Evolutionary conservation across 2,329 filamentous ascomycete species (phyloP).

Genomic region (Aureobasidium lini): DNA sequence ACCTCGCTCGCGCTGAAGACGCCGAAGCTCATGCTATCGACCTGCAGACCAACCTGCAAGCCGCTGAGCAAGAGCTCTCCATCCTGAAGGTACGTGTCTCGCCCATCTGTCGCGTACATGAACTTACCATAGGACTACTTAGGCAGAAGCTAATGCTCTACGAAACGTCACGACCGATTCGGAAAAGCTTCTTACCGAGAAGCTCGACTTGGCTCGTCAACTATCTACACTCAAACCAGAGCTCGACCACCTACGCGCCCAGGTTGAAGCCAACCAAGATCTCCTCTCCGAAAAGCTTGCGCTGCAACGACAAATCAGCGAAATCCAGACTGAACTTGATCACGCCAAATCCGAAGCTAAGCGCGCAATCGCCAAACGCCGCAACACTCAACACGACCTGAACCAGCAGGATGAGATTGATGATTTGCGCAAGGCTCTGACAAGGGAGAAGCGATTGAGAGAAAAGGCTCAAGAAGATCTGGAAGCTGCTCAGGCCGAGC

Average conservation of each 20-base stretch:
- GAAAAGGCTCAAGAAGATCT: constrained; percentile 33
- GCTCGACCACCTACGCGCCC: constrained; percentile 53
- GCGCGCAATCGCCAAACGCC: constrained; percentile 46
- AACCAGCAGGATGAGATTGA: constrained; percentile 34
- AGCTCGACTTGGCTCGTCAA: constrained; percentile 54
- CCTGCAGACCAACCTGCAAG: constrained; percentile 44
- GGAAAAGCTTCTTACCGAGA: constrained; percentile 60
- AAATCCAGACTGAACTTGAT: constrained; percentile 72
- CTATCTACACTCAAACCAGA: constrained; percentile 53
- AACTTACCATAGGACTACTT: background rate
- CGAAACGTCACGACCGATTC: constrained; percentile 61
- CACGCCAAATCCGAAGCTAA: constrained; percentile 67
- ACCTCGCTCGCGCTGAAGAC: constrained; percentile 40
- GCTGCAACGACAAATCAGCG: constrained; percentile 68
- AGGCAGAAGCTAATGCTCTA: constrained; percentile 67
- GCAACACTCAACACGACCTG: constrained; percentile 43
- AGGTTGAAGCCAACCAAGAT: constrained; percentile 55
- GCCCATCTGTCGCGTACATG: background rate
- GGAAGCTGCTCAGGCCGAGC: constrained; percentile 26
- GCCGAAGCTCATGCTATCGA: constrained; percentile 38
- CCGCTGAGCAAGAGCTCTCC: constrained; percentile 47
- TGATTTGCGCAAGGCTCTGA: constrained; percentile 40
- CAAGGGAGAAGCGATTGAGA: constrained; percentile 38
- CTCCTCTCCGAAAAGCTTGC: constrained; percentile 71
- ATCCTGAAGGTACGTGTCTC: constrained; percentile 43